phyloP scores from a whole-genome alignment of 257 asterid species.

The Craterostigma plantagineum region DNA sequence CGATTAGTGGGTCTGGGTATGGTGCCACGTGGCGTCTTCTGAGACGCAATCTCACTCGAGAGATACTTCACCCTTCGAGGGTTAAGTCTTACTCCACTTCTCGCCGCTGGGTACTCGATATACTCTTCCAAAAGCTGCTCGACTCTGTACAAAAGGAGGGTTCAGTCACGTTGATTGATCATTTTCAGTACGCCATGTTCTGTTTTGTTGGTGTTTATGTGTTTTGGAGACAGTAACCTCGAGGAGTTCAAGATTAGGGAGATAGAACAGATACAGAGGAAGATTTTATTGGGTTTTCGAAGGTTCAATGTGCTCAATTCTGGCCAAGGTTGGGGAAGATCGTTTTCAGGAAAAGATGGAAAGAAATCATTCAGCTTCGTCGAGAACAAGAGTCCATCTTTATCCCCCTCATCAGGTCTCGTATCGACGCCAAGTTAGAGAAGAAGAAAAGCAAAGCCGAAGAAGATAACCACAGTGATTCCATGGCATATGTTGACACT shows the following conservation, averaged over 20 bases:
- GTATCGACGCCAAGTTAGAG: background rate
- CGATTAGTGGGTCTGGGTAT: background rate
- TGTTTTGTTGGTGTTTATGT: background rate
- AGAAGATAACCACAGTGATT: background rate
- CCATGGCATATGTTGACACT: background rate
- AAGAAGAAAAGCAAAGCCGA: background rate
- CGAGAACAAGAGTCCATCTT: background rate
- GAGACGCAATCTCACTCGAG: background rate
- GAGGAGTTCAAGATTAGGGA: background rate
- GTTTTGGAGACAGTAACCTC: background rate
- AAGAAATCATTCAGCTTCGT: background rate
- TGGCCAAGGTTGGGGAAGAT: background rate
- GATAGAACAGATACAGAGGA: background rate
- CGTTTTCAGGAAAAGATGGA: background rate
- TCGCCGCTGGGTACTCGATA: background rate
- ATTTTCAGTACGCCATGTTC: background rate
- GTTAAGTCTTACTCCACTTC: background rate
- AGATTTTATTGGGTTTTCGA: background rate
- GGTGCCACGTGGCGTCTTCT: background rate
- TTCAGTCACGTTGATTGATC: background rate
- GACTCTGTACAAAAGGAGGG: background rate
- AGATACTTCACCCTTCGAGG: background rate
- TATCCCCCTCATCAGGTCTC: background rate
- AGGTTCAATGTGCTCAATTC: background rate
- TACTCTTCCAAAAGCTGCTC: background rate